These are phyloP conservation scores for Botrytis cinerea DNA, from an alignment of 2,329 filamentous ascomycete genomes.

Conservation along the genomic window DNA sequence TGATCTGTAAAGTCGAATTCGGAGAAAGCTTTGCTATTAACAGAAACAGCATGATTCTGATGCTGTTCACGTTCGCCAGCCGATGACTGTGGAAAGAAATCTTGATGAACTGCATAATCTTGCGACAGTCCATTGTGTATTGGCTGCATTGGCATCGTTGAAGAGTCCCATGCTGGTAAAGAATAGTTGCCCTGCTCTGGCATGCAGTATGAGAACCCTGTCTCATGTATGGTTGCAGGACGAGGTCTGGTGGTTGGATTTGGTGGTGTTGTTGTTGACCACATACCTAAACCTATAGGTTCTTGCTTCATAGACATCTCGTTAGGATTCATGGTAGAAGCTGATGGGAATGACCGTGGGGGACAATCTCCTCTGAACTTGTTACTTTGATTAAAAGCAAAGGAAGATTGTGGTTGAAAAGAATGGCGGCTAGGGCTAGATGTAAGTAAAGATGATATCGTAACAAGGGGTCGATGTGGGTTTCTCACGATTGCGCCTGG, in stretches of 20 bases:
- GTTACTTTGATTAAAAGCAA: constrained; percentile 52
- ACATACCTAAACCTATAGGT: constrained; percentile 51
- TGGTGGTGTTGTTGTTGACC: constrained; percentile 56
- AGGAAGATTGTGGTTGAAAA: constrained; percentile 50
- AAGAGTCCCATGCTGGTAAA: constrained; percentile 59
- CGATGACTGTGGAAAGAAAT: constrained; percentile 54
- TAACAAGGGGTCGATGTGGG: constrained; percentile 34
- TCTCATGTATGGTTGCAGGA: constrained; percentile 61
- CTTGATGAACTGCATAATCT: constrained; percentile 59
- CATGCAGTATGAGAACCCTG: constrained; percentile 59
- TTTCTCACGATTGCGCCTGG: constrained; percentile 55
- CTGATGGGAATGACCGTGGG: constrained; percentile 46
- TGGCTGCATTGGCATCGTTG: constrained; percentile 50
- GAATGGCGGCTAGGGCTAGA: constrained; percentile 49
- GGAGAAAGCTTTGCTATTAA: constrained; percentile 22
- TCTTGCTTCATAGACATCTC: constrained; percentile 53
- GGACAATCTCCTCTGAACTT: constrained; percentile 51
- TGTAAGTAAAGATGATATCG: constrained; percentile 44
- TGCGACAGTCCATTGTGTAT: constrained; percentile 51
- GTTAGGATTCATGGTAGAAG: constrained; percentile 53
- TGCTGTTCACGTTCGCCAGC: constrained; percentile 52
- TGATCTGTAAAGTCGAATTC: constrained; percentile 42
- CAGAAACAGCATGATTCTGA: constrained; percentile 27
- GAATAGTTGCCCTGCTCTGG: constrained; percentile 53
- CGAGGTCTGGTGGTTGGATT: constrained; percentile 49